Evolutionary conservation across 2,329 filamentous ascomycete species (phyloP).

Genomic region (Helicocarpus griseus): DNA sequence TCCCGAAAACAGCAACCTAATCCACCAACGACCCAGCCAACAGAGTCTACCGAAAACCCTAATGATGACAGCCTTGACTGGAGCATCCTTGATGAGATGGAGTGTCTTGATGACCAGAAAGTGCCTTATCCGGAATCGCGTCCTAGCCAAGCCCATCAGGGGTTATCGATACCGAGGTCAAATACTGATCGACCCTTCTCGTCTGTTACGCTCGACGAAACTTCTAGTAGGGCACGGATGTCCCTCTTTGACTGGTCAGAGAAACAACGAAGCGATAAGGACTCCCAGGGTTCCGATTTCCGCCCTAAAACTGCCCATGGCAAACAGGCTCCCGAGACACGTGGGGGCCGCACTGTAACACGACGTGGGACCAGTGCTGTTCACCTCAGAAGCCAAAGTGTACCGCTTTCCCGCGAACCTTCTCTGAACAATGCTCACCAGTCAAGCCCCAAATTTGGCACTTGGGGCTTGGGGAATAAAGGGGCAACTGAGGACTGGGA

Average conservation of each 20-base stretch:
- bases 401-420: constrained; percentile 47
- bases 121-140: background rate
- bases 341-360: constrained; percentile 48
- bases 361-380: constrained; percentile 50
- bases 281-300: constrained; percentile 42
- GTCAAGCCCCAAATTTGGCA: constrained; percentile 50
- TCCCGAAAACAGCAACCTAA: background rate
- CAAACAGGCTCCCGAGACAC: constrained; percentile 47
- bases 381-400: constrained; percentile 57
- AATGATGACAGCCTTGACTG: background rate
- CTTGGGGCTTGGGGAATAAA: constrained; percentile 58
- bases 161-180: background rate
- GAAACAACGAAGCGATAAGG: constrained; percentile 45
- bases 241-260: constrained; percentile 55
- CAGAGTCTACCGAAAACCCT: background rate
- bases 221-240: constrained; percentile 7
- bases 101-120: background rate
- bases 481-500: constrained; percentile 60
- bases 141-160: background rate
- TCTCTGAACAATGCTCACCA: constrained; percentile 41
- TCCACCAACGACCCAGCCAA: background rate
- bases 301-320: constrained; percentile 55
- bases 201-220: constrained; percentile 6
- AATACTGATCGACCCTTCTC: constrained; percentile 4
- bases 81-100: background rate